A percentile compares a stretch with the other conserved stretches of the same genome.
phyloP scores from a whole-genome alignment of 805 yeast genomes.

The Candida rishiriensis region DNA sequence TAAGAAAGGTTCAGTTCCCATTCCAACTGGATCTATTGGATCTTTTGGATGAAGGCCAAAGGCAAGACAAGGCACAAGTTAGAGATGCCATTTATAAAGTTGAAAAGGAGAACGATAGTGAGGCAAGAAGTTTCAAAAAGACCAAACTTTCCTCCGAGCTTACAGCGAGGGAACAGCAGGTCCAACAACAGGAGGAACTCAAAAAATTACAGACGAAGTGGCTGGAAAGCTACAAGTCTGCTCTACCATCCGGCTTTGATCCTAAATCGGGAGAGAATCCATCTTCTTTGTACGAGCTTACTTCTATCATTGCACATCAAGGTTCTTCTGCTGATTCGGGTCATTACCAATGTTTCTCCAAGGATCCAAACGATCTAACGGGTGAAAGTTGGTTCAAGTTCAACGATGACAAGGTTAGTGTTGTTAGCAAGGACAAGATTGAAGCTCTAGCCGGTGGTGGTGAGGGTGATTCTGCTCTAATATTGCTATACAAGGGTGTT shows the following conservation, averaged over 20 bases:
- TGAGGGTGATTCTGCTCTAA: constrained; percentile 92
- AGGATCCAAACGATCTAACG: constrained; percentile 56
- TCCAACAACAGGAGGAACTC: constrained; percentile 47
- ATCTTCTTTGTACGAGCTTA: constrained; percentile 78
- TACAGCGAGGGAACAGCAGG: constrained; percentile 52
- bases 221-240: constrained; percentile 38
- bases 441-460: constrained; percentile 95
- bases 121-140: constrained; percentile 69
- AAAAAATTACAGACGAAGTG: constrained; percentile 48
- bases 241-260: constrained; percentile 38
- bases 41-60: constrained; percentile 74
- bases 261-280: constrained; percentile 68
- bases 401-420: constrained; percentile 84
- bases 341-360: constrained; percentile 88
- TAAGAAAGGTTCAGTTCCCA: constrained; percentile 93
- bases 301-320: constrained; percentile 83
- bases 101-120: constrained; percentile 70
- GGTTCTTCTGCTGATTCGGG: constrained; percentile 98
- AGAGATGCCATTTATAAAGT: constrained; percentile 76
- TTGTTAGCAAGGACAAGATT: constrained; percentile 75
- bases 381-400: constrained; percentile 90
- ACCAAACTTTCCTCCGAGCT: constrained; percentile 36
- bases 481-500: constrained; percentile 78
- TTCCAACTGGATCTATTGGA: constrained; percentile 87
- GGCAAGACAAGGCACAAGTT: constrained; percentile 56